Conservation (phyloP, 169 alveolate species). For the Fabrea salina region DNA sequence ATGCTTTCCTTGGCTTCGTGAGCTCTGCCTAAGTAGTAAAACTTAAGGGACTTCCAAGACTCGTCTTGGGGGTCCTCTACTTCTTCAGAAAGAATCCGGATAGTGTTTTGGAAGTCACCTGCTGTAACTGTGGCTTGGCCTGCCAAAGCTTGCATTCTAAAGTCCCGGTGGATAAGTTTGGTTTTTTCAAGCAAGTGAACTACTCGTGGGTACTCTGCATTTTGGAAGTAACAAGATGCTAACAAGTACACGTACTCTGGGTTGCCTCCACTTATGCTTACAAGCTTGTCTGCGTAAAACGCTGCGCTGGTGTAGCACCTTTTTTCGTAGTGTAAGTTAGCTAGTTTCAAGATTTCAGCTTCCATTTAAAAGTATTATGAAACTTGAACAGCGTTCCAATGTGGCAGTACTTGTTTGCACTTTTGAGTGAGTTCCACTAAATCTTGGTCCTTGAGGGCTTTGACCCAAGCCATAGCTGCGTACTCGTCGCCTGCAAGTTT, state of each 20-base stretch:
- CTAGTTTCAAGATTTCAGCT: conserved; percentile 17
- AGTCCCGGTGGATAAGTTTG: not conserved
- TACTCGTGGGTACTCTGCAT: conserved; percentile 32
- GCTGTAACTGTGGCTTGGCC: conserved; percentile 21
- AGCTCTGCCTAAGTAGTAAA: conserved; percentile 73
- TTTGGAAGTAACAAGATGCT: conserved; percentile 4
- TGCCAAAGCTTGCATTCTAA: conserved; percentile 21
- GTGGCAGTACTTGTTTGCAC: conserved; percentile 9
- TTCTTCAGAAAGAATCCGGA: conserved; percentile 4
- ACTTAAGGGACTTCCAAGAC: conserved; percentile 56
- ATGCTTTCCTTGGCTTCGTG: conserved; percentile 83
- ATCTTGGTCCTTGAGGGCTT: not conserved
- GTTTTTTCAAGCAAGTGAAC: not conserved
- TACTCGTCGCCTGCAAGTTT: not conserved
- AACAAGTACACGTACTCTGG: conserved; percentile 1
- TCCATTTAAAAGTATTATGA: conserved; percentile 26
- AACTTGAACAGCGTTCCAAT: no score
- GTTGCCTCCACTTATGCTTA: not conserved
- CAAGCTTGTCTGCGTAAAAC: conserved; percentile 19
- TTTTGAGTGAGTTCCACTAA: not conserved
- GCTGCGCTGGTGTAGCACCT: not conserved
- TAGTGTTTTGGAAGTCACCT: conserved; percentile 1
- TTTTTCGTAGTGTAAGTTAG: conserved; percentile 1
- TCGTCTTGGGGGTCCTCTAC: conserved; percentile 26
- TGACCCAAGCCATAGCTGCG: not conserved